Evolutionary conservation across 164 flowering plant species (phyloP).

Genomic region (Chloranthus sessilifolius): DNA sequence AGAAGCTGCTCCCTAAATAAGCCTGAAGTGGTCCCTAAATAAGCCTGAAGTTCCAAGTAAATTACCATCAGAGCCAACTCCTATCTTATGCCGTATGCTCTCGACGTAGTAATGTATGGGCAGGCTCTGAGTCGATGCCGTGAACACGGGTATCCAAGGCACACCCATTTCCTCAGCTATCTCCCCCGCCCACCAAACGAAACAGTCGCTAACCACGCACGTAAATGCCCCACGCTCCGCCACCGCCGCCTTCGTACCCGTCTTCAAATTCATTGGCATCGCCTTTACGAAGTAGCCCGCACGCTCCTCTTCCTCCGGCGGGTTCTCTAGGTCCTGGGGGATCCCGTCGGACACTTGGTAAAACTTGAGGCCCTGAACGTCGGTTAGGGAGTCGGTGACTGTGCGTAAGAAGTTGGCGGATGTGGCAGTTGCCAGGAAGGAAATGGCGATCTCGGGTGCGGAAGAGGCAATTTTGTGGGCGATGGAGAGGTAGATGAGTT

Average conservation of each 20-base stretch:
- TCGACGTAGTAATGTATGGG: conserved; percentile 27
- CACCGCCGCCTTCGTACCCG: conserved; percentile 22
- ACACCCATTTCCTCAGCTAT: conserved; percentile 35
- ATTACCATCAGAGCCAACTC: conserved; percentile 7
- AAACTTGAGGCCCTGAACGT: conserved; percentile 10
- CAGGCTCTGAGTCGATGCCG: conserved; percentile 23
- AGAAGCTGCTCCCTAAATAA: too few relatives aligned
- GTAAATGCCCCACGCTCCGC: conserved; percentile 12
- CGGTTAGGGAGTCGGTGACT: background rate
- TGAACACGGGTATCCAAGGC: conserved; percentile 44
- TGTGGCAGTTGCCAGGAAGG: conserved; percentile 43
- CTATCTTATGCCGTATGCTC: conserved; percentile 17
- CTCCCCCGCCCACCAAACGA: conserved; percentile 29
- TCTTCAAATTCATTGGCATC: conserved; percentile 21
- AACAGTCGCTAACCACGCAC: conserved; percentile 35
- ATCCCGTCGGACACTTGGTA: conserved; percentile 30
- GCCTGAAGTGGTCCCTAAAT: too few relatives aligned
- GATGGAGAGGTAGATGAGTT: conserved; percentile 35
- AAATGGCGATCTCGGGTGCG: conserved; percentile 33
- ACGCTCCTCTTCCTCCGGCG: conserved; percentile 20
- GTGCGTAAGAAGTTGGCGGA: conserved; percentile 23
- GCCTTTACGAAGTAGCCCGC: conserved; percentile 37
- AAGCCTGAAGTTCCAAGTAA: too few relatives aligned
- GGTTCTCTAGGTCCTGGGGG: conserved; percentile 25
- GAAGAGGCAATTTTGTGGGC: conserved; percentile 27